Percentiles rank a stretch among this genome's conserved stretches.
Conservation (phyloP, 495 filamentous ascomycete species). For the Eremomyces bilateralis region DNA sequence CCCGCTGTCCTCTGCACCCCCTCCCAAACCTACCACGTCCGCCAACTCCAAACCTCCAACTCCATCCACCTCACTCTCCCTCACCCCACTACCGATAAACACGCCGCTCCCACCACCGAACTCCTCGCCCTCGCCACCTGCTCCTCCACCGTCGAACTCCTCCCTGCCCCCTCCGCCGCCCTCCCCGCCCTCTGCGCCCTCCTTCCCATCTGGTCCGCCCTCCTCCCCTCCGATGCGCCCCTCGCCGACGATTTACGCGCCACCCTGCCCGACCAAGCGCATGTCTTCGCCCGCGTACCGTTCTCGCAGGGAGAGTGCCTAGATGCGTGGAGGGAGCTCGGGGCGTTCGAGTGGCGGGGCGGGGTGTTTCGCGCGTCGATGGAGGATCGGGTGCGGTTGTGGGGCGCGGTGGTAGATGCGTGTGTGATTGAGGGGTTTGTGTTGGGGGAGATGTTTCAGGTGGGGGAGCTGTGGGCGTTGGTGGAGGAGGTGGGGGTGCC, state of each 20-base stretch:
- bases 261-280: conserved; percentile 4
- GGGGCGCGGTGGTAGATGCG: conserved; percentile 14
- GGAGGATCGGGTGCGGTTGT: conserved; percentile 11
- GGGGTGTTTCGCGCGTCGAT: conserved; percentile 15
- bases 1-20: conserved; percentile 48
- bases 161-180: conserved; percentile 1
- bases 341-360: conserved; percentile 18
- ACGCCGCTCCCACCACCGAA: conserved; percentile 18
- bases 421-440: conserved; percentile 11
- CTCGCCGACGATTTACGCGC: background rate
- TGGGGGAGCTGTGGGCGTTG: conserved; percentile 17
- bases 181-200: background rate
- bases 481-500: conserved; percentile 23
- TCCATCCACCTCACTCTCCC: conserved; percentile 50
- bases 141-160: conserved; percentile 46
- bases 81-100: conserved; percentile 6
- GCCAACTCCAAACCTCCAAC: conserved; percentile 84
- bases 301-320: conserved; percentile 19
- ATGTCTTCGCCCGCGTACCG: conserved; percentile 19
- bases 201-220: background rate
- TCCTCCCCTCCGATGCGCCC: background rate
- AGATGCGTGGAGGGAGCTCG: conserved; percentile 14
- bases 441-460: conserved; percentile 21
- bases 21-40: conserved; percentile 50
- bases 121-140: conserved; percentile 46